Percentiles rank a stretch among this genome's conserved stretches.
These are phyloP conservation scores for Polychytrium aggregatum DNA, from an alignment of 192 early-diverging fungal genomes.

Conservation along the genomic window DNA sequence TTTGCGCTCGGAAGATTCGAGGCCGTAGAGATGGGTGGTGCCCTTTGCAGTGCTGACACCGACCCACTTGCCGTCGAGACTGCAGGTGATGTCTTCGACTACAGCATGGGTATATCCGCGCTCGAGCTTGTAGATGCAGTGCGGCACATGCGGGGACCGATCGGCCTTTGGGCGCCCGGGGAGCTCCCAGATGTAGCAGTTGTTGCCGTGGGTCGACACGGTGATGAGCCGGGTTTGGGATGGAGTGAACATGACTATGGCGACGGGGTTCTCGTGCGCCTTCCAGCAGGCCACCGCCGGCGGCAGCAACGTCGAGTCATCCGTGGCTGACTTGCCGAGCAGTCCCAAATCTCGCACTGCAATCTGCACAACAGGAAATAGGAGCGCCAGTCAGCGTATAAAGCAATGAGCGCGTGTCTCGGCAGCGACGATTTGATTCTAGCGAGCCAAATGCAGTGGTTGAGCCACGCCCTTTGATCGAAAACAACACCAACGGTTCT, in stretches of 20 bases:
- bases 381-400: background rate
- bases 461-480: no score
- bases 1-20: constrained; percentile 4
- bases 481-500: no score
- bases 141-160: constrained; percentile 9
- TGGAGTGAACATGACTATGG: constrained; percentile 48
- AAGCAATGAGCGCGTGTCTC: constrained; percentile 6
- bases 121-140: constrained; percentile 58
- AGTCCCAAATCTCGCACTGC: no score
- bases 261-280: constrained; percentile 57
- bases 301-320: background rate
- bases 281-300: constrained; percentile 51
- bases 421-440: background rate
- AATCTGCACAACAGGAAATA: background rate
- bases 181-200: constrained; percentile 61
- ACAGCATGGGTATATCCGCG: constrained; percentile 67
- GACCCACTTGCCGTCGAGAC: constrained; percentile 61
- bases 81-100: constrained; percentile 56
- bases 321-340: no score
- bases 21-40: constrained; percentile 56
- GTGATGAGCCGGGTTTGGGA: constrained; percentile 58
- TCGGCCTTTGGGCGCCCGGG: constrained; percentile 11
- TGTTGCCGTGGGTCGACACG: constrained; percentile 58
- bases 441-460: no score
- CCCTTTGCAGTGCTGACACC: constrained; percentile 61